Evolutionary conservation across 2,329 filamentous ascomycete genomes (phyloP).

Genomic region (Trichoderma gracile): DNA sequence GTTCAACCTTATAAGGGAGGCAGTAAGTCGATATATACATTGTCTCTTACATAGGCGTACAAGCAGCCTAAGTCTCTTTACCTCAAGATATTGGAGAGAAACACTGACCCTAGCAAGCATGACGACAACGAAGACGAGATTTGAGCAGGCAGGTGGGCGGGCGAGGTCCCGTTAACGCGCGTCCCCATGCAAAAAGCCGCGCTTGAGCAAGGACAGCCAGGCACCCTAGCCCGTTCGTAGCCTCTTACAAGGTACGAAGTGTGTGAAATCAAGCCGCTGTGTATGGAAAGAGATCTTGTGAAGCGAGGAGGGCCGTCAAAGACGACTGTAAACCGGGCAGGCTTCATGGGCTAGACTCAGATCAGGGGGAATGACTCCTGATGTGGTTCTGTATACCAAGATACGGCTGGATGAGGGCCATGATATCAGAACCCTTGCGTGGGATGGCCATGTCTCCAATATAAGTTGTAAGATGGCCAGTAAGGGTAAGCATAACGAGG

Average conservation of each 20-base stretch:
- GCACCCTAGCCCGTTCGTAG: conserved; percentile 8
- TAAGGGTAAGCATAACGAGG: not conserved
- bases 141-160: conserved; percentile 13
- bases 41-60: not conserved
- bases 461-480: not conserved
- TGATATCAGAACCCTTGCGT: not conserved
- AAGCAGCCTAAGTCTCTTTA: not conserved
- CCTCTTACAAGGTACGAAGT: conserved; percentile 2
- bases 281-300: too few species aligned
- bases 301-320: too few species aligned
- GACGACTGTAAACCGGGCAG: not conserved
- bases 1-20: too few species aligned
- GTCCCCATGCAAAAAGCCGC: conserved; percentile 12
- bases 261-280: too few species aligned
- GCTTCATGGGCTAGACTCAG: not conserved
- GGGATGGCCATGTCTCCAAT: not conserved
- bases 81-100: not conserved
- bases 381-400: not conserved
- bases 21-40: too few species aligned
- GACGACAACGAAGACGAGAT: conserved; percentile 5
- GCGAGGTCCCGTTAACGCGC: conserved; percentile 21
- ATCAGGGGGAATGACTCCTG: not conserved
- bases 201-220: conserved; percentile 1
- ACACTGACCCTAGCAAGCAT: conserved; percentile 9
- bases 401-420: not conserved